A percentile compares a stretch with the other conserved stretches of the same genome.
phyloP scores from a whole-genome alignment of 2,329 filamentous ascomycete genomes.

The Fusarium brachygibbosum region DNA sequence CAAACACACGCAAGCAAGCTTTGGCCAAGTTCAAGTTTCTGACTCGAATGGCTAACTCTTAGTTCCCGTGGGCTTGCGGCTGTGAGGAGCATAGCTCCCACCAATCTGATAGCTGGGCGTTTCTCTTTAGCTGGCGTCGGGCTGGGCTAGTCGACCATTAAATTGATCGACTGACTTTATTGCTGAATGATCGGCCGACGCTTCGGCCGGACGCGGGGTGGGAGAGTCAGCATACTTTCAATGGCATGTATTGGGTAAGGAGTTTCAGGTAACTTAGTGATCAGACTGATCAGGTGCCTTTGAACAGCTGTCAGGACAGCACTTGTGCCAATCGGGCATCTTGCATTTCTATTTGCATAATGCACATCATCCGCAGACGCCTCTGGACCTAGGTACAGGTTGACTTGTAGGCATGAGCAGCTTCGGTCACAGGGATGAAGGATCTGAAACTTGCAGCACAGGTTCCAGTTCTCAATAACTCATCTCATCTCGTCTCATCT shows the following conservation, averaged over 20 bases:
- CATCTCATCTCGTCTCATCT: neutral
- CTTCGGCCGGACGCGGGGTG: constrained; percentile 18
- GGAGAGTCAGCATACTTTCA: neutral
- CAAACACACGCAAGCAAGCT: neutral
- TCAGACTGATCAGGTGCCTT: neutral
- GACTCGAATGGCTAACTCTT: constrained; percentile 22
- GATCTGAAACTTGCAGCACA: neutral
- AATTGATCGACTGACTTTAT: neutral
- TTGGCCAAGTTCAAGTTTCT: constrained; percentile 3
- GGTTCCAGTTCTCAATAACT: constrained; percentile 5
- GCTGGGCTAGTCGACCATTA: constrained; percentile 20
- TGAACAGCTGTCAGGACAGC: neutral
- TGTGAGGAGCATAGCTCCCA: constrained; percentile 10
- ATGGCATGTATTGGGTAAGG: neutral
- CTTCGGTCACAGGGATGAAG: constrained; percentile 1
- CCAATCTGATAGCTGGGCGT: constrained; percentile 18
- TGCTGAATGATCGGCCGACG: constrained; percentile 23
- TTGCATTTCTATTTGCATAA: constrained; percentile 22
- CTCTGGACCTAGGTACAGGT: constrained; percentile 3
- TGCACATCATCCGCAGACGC: constrained; percentile 33
- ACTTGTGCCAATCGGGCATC: constrained; percentile 5
- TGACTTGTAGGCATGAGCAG: neutral
- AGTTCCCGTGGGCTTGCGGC: constrained; percentile 36
- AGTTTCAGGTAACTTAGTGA: neutral
- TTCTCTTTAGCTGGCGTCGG: constrained; percentile 11